phyloP scores from a whole-genome alignment of 1,139 yeast genomes.

The Lodderomyces jiufengensis region DNA sequence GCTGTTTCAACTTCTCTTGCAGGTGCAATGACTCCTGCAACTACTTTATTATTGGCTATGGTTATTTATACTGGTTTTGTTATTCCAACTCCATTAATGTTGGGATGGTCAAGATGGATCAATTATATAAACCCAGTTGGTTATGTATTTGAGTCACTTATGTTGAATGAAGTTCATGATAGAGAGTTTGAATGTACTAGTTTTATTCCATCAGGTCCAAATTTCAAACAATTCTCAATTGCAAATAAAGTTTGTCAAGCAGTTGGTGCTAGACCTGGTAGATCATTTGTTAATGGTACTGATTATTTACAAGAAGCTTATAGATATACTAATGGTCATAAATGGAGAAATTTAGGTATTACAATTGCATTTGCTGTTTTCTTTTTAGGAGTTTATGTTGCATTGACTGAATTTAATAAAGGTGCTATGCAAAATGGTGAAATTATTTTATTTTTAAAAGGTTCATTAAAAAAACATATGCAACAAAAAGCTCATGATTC shows the following conservation, averaged over 20 bases:
- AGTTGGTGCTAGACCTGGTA: conserved; percentile 64
- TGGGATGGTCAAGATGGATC: conserved; percentile 64
- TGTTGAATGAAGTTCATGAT: conserved; percentile 53
- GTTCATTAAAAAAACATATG: conserved; percentile 8
- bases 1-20: conserved; percentile 51
- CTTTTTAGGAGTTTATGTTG: conserved; percentile 52
- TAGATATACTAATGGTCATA: conserved; percentile 52
- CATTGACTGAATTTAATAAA: conserved; percentile 61
- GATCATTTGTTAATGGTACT: conserved; percentile 52
- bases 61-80: conserved; percentile 59
- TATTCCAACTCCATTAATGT: conserved; percentile 54
- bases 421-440: conserved; percentile 86
- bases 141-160: conserved; percentile 52
- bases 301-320: conserved; percentile 47
- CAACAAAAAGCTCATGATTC: conserved; percentile 4
- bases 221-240: conserved; percentile 25
- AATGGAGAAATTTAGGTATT: conserved; percentile 86
- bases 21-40: conserved; percentile 60
- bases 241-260: conserved; percentile 52
- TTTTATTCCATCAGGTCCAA: conserved; percentile 45
- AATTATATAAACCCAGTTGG: conserved; percentile 55
- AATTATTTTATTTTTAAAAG: conserved; percentile 52
- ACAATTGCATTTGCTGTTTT: conserved; percentile 52
- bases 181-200: conserved; percentile 45
- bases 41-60: conserved; percentile 48